phyloP scores from a whole-genome alignment of 805 yeast genomes.

The Candida orba region DNA sequence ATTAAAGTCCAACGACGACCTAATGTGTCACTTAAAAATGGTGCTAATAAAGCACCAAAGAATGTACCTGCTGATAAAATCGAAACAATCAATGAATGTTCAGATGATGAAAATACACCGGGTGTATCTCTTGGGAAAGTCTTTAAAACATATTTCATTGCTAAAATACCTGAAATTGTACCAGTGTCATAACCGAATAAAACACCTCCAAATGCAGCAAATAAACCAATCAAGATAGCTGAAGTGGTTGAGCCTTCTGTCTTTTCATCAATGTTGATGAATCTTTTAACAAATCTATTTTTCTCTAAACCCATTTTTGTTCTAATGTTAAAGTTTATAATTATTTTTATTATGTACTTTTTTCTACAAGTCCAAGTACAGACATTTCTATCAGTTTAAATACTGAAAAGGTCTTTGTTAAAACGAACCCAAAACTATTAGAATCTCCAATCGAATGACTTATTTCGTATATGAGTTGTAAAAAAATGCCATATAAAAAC shows the following conservation, averaged over 20 bases:
- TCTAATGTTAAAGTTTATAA: too few species aligned
- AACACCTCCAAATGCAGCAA: constrained; percentile 63
- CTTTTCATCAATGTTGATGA: constrained; percentile 39
- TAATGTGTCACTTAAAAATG: constrained; percentile 45
- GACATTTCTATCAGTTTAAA: too few species aligned
- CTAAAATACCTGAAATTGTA: constrained; percentile 57
- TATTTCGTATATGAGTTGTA: too few species aligned
- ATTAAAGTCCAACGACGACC: constrained; percentile 51
- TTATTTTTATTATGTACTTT: too few species aligned
- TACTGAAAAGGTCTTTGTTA: too few species aligned
- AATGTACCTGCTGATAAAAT: constrained; percentile 67
- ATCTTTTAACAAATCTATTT: constrained; percentile 32
- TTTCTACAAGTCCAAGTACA: too few species aligned
- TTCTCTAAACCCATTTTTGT: constrained; percentile 23
- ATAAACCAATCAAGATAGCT: constrained; percentile 48
- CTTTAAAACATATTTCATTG: constrained; percentile 49
- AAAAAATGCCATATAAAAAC: too few species aligned
- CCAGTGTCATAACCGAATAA: constrained; percentile 68
- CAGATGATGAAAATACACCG: constrained; percentile 35
- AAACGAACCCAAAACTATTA: too few species aligned
- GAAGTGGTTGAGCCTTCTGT: constrained; percentile 41
- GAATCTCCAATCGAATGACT: too few species aligned
- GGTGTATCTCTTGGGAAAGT: constrained; percentile 33
- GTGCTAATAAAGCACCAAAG: constrained; percentile 56
- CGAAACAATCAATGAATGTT: constrained; percentile 60